A percentile compares a stretch with the other conserved stretches of the same genome.
These are phyloP conservation scores for Starmera stellimalicola DNA, from an alignment of 1,139 yeast genomes.

Conservation along the genomic window DNA sequence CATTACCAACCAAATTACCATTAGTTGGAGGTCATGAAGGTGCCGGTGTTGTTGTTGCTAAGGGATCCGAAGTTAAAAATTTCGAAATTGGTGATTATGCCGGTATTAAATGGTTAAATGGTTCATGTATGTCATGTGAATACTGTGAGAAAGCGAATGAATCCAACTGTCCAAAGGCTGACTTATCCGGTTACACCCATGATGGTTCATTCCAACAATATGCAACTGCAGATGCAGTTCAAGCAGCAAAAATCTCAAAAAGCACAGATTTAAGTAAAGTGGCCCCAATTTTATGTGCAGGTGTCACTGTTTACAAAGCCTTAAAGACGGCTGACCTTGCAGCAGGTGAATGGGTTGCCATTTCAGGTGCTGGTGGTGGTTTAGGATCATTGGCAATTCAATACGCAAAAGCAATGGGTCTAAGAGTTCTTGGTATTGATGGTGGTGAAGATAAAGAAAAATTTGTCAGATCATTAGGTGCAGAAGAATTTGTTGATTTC, in stretches of 20 bases:
- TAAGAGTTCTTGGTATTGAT: constrained; percentile 49
- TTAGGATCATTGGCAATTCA: constrained; percentile 55
- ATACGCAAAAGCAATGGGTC: constrained; percentile 56
- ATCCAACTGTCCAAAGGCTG: constrained; percentile 50
- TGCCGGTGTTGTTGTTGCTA: constrained; percentile 54
- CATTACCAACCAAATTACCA: constrained; percentile 55
- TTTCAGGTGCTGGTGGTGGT: constrained; percentile 63
- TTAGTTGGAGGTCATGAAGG: constrained; percentile 68
- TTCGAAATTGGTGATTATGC: constrained; percentile 55
- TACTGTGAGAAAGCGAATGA: constrained; percentile 44
- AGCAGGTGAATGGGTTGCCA: constrained; percentile 54
- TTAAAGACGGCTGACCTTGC: constrained; percentile 45
- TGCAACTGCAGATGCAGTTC: constrained; percentile 58
- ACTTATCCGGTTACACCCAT: constrained; percentile 56
- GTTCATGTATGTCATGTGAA: constrained; percentile 52
- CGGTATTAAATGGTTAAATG: constrained; percentile 57
- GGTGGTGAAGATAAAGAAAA: constrained; percentile 52
- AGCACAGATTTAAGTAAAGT: constrained; percentile 48
- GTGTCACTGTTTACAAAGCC: constrained; percentile 60
- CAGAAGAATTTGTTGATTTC: constrained; percentile 47
- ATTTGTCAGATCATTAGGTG: constrained; percentile 41
- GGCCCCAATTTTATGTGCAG: constrained; percentile 59
- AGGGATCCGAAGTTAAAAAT: constrained; percentile 47
- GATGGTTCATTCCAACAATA: constrained; percentile 62
- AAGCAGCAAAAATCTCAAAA: constrained; percentile 48